phyloP scores from a whole-genome alignment of 2,329 filamentous ascomycete species.

The Trichoderma citrinoviride region DNA sequence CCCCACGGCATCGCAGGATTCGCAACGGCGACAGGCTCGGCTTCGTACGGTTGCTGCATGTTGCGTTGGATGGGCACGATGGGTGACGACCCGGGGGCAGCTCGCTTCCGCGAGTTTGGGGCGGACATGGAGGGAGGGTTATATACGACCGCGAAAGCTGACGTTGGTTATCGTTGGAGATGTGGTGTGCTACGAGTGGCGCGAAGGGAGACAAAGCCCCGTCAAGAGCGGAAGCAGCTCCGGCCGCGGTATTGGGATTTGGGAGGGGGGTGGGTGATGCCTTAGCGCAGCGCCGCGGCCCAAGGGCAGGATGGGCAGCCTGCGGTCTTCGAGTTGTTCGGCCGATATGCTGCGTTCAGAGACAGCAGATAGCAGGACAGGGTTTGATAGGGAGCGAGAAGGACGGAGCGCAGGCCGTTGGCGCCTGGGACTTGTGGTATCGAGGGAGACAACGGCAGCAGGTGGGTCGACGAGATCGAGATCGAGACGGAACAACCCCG shows the following conservation, averaged over 20 bases:
- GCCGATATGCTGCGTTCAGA: neutral
- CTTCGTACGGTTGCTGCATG: slow-evolving; percentile 48
- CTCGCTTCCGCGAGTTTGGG: slow-evolving; percentile 63
- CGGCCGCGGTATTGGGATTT: neutral
- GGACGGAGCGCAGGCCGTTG: neutral
- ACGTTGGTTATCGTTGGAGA: neutral
- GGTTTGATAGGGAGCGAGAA: neutral
- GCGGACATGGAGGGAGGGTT: slow-evolving; percentile 42
- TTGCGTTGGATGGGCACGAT: slow-evolving; percentile 52
- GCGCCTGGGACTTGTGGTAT: neutral
- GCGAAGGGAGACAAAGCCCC: neutral
- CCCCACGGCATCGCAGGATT: slow-evolving; percentile 51
- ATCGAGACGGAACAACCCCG: neutral
- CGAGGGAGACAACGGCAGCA: slow-evolving; percentile 2
- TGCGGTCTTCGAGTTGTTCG: neutral
- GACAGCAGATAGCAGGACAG: neutral
- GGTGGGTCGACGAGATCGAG: neutral
- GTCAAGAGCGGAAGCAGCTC: neutral
- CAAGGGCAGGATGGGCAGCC: neutral
- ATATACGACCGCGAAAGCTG: slow-evolving; percentile 6
- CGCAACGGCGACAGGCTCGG: slow-evolving; percentile 43
- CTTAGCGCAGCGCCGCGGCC: slow-evolving; percentile 13
- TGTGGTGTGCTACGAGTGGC: neutral
- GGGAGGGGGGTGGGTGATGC: neutral
- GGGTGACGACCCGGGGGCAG: slow-evolving; percentile 70